Base-by-base conservation (phyloP, 2,329 filamentous ascomycete species). In the Rhexocercosporidium sp. region DNA sequence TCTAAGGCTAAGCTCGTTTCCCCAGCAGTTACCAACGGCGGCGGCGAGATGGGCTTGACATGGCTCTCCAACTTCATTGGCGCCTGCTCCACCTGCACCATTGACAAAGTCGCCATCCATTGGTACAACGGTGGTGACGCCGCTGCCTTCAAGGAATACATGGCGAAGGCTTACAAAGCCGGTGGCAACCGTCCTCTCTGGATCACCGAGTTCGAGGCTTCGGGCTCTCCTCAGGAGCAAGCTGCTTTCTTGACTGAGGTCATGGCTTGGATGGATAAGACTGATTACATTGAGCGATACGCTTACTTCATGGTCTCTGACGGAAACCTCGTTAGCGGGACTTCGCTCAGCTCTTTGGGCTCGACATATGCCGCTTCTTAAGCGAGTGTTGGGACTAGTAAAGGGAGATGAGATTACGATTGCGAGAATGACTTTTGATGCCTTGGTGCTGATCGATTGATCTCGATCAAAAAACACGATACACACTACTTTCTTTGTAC, bases 21-120 rank as follows among this genome's bases (percentile, higher is more conserved):
- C 7, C 83, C 83, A 3, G 78, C 81, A 56, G 82, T 85, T 47
- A 84, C 83, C 70, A 84, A 84, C 72, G 81, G 80, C 54, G 77
- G 73, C 12, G 71, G 71, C 8, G 72, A 74, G 39, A 78, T 79
- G 76, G 82, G 82, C 66, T 78, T 83, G 31, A 72, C 76, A 57
- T 85, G 80, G 78, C 75, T 85, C n/a, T 69, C 71, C 22, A 72
- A 76, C 34, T 85, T 85, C 77, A 53, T 84, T 39, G 64, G 66
- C n/a, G 71, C 74, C 7, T 84, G 83, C 76, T 71, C 70, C 16
- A 75, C 71, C 51, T 83, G 81, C 77, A 77, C 75, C 12, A 80
- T 85, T 59, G 81, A 84, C 73, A 81, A 80, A 69, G 69, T 84
- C 64, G 77, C 78, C 69, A 77, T 83, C 41, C 83, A 85, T 70